Evolutionary conservation across 306 rosid species (phyloP), one percentile per base, ranked within the genome.

Genomic region (Quercus dentata): DNA sequence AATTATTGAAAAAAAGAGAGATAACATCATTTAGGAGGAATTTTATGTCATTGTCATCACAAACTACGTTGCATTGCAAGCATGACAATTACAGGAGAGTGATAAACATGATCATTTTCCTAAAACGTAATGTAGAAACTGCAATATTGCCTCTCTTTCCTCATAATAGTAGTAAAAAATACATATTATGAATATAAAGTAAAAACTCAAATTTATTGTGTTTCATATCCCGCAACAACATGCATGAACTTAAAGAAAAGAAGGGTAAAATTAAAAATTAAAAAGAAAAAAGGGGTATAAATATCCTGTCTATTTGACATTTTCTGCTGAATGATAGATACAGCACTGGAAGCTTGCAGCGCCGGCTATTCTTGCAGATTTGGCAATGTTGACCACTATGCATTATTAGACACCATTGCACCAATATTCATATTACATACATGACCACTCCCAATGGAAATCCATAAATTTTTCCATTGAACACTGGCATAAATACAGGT

Each of bases 401-500:
- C n/a, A 19, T 49, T 31, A 20, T 25, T 58, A 63, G 73, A 33
- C 75, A 38, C 59, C 78, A 76, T 75, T 64, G 82, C 69, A 58
- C 76, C 83, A 59, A 58, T 28, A 62, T 70, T 31, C 56, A 76
- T 79, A 79, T 84, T 75, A 56, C 74, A 67, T 69, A 54, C 82
- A 46, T 21, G 76, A 76, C 63, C 84, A 76, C 78, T 65, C 82
- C 84, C 77, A 54, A 76, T 46, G 74, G 84, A 77, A 74, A 57
- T 41, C 35, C 82, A 65, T 59, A 31, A 75, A 82, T 82, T 81
- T 81, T 65, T 76, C 83, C 65, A 69, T 65, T 77, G 73, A 70
- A 41, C 46, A 74, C 65, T 76, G 61, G 85, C 71, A 70, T 81
- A 75, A 79, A 73, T 79, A 78, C 83, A 85, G 52, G 77, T 77